Evolutionary conservation across 2,329 filamentous ascomycete species (phyloP).

Genomic region (Paecilomyces niveus): DNA sequence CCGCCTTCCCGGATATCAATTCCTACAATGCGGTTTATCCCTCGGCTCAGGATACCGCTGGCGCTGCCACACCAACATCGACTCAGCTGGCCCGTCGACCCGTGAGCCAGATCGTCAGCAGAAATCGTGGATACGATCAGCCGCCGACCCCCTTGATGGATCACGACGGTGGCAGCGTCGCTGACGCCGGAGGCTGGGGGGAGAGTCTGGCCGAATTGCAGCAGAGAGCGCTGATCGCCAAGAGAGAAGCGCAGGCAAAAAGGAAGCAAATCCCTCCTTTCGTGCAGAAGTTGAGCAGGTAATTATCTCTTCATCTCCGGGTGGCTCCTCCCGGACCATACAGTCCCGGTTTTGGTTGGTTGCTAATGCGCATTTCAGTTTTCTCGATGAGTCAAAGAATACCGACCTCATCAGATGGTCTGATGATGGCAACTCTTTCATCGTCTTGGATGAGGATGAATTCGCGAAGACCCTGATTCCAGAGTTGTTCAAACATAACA

Average conservation of each 20-base stretch:
- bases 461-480: conserved; percentile 68
- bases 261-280: conserved; percentile 95
- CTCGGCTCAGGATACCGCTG: conserved; percentile 44
- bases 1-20: conserved; percentile 35
- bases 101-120: conserved; percentile 31
- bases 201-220: conserved; percentile 74
- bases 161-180: conserved; percentile 14
- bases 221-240: conserved; percentile 70
- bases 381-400: conserved; percentile 87
- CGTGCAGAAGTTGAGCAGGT: conserved; percentile 97
- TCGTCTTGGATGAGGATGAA: conserved; percentile 92
- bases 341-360: conserved; percentile 3
- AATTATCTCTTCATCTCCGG: conserved; percentile 24
- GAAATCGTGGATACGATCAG: conserved; percentile 32
- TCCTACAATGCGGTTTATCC: conserved; percentile 21
- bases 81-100: conserved; percentile 37
- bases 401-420: conserved; percentile 96
- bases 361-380: conserved; percentile 49
- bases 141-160: conserved; percentile 22
- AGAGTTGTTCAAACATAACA: conserved; percentile 72
- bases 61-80: conserved; percentile 34
- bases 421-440: conserved; percentile 90
- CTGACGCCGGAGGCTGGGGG: conserved; percentile 35
- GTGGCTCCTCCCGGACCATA: neutral
- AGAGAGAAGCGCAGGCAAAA: conserved; percentile 81